phyloP scores from a whole-genome alignment of 805 yeast species.

The Cephaloascus albidus region DNA sequence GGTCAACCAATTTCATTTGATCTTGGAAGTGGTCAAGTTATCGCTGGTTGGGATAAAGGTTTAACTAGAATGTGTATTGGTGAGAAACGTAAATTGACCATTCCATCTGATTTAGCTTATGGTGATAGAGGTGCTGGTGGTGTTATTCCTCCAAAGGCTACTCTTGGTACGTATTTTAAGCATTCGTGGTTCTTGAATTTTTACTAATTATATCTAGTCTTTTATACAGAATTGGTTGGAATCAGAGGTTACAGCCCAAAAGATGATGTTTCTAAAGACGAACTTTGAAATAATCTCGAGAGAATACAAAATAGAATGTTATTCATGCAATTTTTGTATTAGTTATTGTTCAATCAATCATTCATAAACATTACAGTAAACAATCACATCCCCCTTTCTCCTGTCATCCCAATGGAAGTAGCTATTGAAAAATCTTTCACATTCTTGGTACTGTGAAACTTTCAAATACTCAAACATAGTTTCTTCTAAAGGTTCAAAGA shows the following conservation, averaged over 20 bases:
- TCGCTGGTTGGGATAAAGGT: conserved; percentile 89
- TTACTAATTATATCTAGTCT: too few species aligned
- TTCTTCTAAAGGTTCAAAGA: conserved; percentile 57
- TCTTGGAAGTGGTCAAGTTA: conserved; percentile 76
- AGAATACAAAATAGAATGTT: too few species aligned
- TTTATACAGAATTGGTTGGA: conserved; percentile 1
- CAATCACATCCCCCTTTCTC: conserved; percentile 68
- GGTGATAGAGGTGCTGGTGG: conserved; percentile 73
- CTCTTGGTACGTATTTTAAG: too few species aligned
- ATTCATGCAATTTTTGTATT: too few species aligned
- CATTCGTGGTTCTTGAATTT: too few species aligned
- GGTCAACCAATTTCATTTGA: conserved; percentile 59
- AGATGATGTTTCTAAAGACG: neutral
- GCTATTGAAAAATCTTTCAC: conserved; percentile 63
- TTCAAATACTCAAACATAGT: conserved; percentile 29
- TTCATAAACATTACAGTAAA: conserved; percentile 27
- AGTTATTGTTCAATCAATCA: neutral
- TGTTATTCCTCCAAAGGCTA: conserved; percentile 71
- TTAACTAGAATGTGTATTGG: conserved; percentile 74
- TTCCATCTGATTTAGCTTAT: conserved; percentile 74
- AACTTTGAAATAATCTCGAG: neutral
- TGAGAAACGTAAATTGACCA: conserved; percentile 68
- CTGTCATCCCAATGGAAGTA: conserved; percentile 81
- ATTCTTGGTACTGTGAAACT: conserved; percentile 31
- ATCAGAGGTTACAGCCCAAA: neutral